Base-by-base conservation (phyloP, 192 early-diverging fungal genomes). In the Linnemannia exigua region DNA sequence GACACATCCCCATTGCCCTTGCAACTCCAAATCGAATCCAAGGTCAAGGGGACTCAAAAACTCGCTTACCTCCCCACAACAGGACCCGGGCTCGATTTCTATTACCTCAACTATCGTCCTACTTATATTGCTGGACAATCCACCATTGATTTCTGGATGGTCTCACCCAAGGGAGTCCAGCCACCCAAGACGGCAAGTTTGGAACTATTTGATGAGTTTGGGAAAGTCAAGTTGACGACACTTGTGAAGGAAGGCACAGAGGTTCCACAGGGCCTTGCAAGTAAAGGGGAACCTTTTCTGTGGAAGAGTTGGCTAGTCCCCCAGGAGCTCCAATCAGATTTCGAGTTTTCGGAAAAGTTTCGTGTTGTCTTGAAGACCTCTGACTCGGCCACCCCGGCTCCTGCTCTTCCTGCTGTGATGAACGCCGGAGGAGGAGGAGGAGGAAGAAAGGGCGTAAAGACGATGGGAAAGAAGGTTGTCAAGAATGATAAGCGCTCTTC, bases 91-190 rank as follows among this genome's bases (percentile, higher is more conserved):
- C 16, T 77, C 0, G 67, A 77, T 37, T 77, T 77, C 33, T 77
- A 77, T 15, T 77, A 77, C 48, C 67, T 77, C 9, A 77, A 77
- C 67, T 77, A 77, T 48, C 76, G 76, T 6, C 76, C 76, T 14
- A 37, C 67, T 14, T 77, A 77, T 14, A 31, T 41, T 16, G 76
- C 76, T 0, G 76, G 76, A 1, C 15, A 47, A 4, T 70, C 67
- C 36, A 77, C 46, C 20, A 68, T 77, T 36, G 76, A 77, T 48
- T 77, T 77, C 31, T 77, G 76, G 76, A 77, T 77, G 76, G 35
- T 77, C 48, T 70, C 76, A 6, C 76, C 76, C 1, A 38, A 58
- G 67, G 76, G 76, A 2, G 36, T 50, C 12, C 25, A 17, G 1
- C n/a, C 76, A 9, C 76, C 76, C 35, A 68, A 77, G 50, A 38